Base-by-base conservation (phyloP, 768 basidiomycete genomes). In the Boletus rubescentipes region DNA sequence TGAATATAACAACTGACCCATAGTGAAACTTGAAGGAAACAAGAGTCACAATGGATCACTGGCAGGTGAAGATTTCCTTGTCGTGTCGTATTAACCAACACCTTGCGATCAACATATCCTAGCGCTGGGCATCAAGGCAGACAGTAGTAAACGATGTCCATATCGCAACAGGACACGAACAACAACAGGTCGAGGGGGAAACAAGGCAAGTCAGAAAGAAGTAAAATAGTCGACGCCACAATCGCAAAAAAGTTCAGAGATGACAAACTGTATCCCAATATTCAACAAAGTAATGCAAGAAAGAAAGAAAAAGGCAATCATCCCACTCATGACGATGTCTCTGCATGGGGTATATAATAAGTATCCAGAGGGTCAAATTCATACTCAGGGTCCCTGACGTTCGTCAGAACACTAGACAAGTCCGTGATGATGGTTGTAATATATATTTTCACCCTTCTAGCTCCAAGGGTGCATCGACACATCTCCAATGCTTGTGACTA, bases 281-380 rank as follows among this genome's bases (percentile, higher is more conserved):
- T 40, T 43, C 18, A 34, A 5, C n/a, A 11, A 21, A 16, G 3
- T 11, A 12, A 46, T 26, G n/a, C n/a, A 23, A 42, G 42, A 44
- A 32, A 34, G 23, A 46, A 26, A 43, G 35, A 35, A 16, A 29
- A 1, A 55, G 30, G 11, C 10, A 18, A 44, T 57, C 43, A 41
- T 42, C 45, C 26, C n/a, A 40, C 35, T 52, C 44, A 36, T 41
- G 15, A 49, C 43, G 10, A 5, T 35, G 29, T 42, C 54, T 64
- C 54, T 47, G 53, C 21, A 40, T 38, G 46, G 55, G 63, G 58
- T 66, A 63, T 65, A 55, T 44, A 23, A 47, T 12, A 43, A 55
- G 52, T 30, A 30, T 42, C 49, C 49, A 49, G 32, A 49, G 21
- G 4, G 51, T 47, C 26, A 20, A 42, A 8, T 18, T 30, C 49